Conservation (phyloP, 345 rosid species). For the Pistacia integerrima region DNA sequence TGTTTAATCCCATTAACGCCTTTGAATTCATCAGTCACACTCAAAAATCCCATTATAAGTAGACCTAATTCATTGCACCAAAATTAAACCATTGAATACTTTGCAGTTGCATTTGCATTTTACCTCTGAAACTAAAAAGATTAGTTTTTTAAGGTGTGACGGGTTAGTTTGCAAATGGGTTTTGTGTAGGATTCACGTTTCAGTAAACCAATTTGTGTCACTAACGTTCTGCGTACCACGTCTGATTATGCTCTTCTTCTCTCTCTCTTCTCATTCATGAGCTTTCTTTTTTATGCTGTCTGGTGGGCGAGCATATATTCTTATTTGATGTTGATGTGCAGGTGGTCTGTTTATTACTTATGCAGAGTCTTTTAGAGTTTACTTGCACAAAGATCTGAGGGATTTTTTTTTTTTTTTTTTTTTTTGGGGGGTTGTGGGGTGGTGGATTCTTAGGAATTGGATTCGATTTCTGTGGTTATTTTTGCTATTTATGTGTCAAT, state of each 20-base stretch:
- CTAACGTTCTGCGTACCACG: conserved; percentile 29
- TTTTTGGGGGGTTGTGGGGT: background rate
- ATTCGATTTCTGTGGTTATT: conserved; percentile 37
- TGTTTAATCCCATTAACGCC: no score
- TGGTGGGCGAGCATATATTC: conserved; percentile 26
- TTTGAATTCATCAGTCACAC: no score
- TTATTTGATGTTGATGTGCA: background rate
- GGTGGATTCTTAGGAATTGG: conserved; percentile 37
- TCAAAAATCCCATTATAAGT: background rate
- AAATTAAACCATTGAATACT: no score
- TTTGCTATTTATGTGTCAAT: conserved; percentile 29
- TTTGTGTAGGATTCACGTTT: conserved; percentile 50
- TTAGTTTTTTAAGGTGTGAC: background rate
- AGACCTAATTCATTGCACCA: background rate
- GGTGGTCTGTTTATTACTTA: background rate
- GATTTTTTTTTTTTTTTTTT: background rate
- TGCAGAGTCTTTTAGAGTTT: background rate
- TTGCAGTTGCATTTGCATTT: background rate
- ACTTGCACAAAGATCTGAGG: background rate
- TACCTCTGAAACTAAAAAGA: no score
- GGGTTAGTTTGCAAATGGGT: conserved; percentile 21
- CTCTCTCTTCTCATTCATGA: conserved; percentile 5
- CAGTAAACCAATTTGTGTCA: conserved; percentile 17
- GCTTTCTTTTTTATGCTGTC: conserved; percentile 12
- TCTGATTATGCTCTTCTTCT: conserved; percentile 22